Conservation (phyloP, 768 basidiomycete species). For the Calocera cornea region DNA sequence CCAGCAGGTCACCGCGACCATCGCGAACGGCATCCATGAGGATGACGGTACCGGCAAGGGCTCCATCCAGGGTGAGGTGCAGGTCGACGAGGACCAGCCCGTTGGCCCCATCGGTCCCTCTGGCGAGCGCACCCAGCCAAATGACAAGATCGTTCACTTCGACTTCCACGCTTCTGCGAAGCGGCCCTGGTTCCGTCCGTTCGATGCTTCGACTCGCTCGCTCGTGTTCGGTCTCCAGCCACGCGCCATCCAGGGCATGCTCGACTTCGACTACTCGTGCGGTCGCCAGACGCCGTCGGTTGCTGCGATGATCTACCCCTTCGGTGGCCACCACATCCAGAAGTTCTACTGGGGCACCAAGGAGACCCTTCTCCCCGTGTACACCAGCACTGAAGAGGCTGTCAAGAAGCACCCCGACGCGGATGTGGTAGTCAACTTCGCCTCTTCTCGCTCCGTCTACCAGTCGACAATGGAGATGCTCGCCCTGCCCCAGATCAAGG, state of each 20-base stretch:
- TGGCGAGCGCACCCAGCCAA: constrained; percentile 67
- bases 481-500: constrained; percentile 49
- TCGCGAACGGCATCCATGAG: constrained; percentile 15
- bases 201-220: constrained; percentile 85
- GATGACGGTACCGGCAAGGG: constrained; percentile 27
- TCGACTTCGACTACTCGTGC: constrained; percentile 98
- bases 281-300: constrained; percentile 82
- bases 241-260: constrained; percentile 94
- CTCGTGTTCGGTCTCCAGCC: constrained; percentile 99
- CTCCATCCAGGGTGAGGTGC: constrained; percentile 29
- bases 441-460: constrained; percentile 86
- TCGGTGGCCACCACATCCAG: constrained; percentile 99
- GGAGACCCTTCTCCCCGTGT: constrained; percentile 96
- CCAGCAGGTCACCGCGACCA: constrained; percentile 29
- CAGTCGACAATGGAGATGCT: constrained; percentile 87
- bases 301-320: constrained; percentile 99
- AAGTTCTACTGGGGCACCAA: constrained; percentile 99
- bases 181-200: constrained; percentile 78
- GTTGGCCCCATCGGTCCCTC: constrained; percentile 64
- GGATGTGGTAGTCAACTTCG: constrained; percentile 98
- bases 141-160: constrained; percentile 87
- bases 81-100: constrained; percentile 17
- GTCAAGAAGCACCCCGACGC: constrained; percentile 90
- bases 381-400: constrained; percentile 82
- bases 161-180: constrained; percentile 35